A percentile compares a stretch with the other conserved stretches of the same genome.
Evolutionary conservation across 495 filamentous ascomycete genomes (phyloP).

Genomic region (Xylaria cubensis): DNA sequence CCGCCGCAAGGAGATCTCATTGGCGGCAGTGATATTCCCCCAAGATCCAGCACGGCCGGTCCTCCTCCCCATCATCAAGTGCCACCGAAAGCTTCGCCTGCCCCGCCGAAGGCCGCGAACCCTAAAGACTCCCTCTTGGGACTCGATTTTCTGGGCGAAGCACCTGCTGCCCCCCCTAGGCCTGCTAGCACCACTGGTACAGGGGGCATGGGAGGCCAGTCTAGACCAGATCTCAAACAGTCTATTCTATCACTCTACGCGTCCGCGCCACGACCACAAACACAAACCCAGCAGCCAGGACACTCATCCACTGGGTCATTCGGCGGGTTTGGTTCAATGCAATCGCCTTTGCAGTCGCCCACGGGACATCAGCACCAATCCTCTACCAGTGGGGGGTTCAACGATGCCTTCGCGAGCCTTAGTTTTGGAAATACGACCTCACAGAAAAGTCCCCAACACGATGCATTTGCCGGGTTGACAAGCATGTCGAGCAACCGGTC

Average conservation of each 20-base stretch:
- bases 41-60: constrained; percentile 62
- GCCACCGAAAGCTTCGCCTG: constrained; percentile 67
- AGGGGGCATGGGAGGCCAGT: constrained; percentile 64
- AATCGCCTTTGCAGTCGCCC: constrained; percentile 48
- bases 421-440: constrained; percentile 68
- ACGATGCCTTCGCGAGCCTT: constrained; percentile 86
- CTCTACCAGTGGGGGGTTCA: constrained; percentile 71
- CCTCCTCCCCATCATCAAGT: constrained; percentile 69
- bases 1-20: constrained; percentile 59
- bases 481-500: constrained; percentile 62
- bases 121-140: constrained; percentile 88
- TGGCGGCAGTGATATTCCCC: constrained; percentile 52
- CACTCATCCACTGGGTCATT: constrained; percentile 48
- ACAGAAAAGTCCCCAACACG: constrained; percentile 60
- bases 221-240: constrained; percentile 92
- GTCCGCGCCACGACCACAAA: constrained; percentile 74
- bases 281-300: constrained; percentile 62
- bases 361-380: constrained; percentile 50
- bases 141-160: constrained; percentile 86
- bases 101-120: constrained; percentile 59
- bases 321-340: constrained; percentile 71
- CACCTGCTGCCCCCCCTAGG: constrained; percentile 68
- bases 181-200: constrained; percentile 75
- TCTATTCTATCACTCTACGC: constrained; percentile 96
- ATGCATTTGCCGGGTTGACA: constrained; percentile 75